Base-by-base conservation (phyloP, 228 moss, liverwort and hornwort species). In the Sphagnum magellanicum region DNA sequence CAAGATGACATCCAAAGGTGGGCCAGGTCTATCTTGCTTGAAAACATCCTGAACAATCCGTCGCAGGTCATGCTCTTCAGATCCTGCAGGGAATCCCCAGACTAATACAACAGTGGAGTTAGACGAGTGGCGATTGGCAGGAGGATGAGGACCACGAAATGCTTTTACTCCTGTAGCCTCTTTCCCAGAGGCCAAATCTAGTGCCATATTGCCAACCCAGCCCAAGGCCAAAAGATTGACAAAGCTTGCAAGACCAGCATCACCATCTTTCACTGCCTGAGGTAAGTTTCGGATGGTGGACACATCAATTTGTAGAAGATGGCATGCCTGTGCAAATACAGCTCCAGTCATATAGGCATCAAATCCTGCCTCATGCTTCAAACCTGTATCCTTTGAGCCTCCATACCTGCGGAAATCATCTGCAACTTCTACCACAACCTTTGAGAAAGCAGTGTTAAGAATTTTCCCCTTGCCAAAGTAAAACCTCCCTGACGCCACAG, bases 341-440 rank as follows among this genome's bases (percentile, higher is more conserved):
- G 92, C 84, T 67, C 94, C 94, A 60, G 92, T 95, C 94, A 92
- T 95, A 62, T 90, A 95, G 11, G 92, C 94, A 85, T 95, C 92
- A 60, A 95, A 95, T 8, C 95, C 92, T 17, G 90, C 92, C 74
- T 95, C 95, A 60, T 92, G 95, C 70, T 95, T 92, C 50, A 90
- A 73, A 59, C 90, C 90, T 8, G 90, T 90, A 50, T 95, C 92
- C 72, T 81, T 77, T 9, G 83, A 78, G 59, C 86, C 87, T 50
- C 83, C 85, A 49, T 76, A 83, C 70, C 80, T 81, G 62, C 79
- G 90, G 67, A 95, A 86, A 16, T 92, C 94, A 72, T 78, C 80
- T 15, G 88, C 76, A 67, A 92, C 86, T 74, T 95, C 90, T 63
- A 95, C 64, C 68, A 73, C 87, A 71, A 90, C 94, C 69, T 92